A percentile compares a stretch with the other conserved stretches of the same genome.
Conservation (phyloP, 2,329 filamentous ascomycete genomes). For the Monosporascus sp. region DNA sequence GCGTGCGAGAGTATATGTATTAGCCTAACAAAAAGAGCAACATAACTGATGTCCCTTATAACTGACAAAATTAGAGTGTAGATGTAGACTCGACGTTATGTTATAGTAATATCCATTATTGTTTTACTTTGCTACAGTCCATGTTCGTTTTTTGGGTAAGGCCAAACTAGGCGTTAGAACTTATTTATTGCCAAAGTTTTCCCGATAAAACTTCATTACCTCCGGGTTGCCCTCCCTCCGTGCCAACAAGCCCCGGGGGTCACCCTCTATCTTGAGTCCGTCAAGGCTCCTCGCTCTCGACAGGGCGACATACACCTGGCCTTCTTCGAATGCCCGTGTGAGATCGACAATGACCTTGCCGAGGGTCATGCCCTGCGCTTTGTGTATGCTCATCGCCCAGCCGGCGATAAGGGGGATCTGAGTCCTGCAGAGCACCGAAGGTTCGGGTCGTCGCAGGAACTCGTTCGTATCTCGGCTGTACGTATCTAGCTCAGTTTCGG, state of each 20-base stretch:
- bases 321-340: conserved; percentile 40
- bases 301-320: conserved; percentile 55
- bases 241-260: conserved; percentile 8
- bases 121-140: too few species aligned
- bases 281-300: conserved; percentile 43
- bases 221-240: conserved; percentile 15
- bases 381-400: conserved; percentile 57
- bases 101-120: too few species aligned
- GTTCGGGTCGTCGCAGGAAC: too few species aligned
- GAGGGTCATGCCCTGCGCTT: conserved; percentile 54
- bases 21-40: too few species aligned
- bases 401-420: conserved; percentile 51
- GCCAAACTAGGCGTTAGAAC: too few species aligned
- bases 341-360: conserved; percentile 48
- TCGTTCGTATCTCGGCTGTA: conserved; percentile 23
- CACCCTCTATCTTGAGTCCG: conserved; percentile 33
- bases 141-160: too few species aligned
- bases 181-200: conserved; percentile 11
- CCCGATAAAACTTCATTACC: conserved; percentile 19
- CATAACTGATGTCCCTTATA: too few species aligned
- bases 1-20: too few species aligned
- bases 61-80: too few species aligned
- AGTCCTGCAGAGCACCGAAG: conserved; percentile 37
- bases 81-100: too few species aligned
- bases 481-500: conserved; percentile 15